Percentiles rank a stretch among this genome's conserved stretches.
Conservation (phyloP, 306 rosid species). For the Geum urbanum region DNA sequence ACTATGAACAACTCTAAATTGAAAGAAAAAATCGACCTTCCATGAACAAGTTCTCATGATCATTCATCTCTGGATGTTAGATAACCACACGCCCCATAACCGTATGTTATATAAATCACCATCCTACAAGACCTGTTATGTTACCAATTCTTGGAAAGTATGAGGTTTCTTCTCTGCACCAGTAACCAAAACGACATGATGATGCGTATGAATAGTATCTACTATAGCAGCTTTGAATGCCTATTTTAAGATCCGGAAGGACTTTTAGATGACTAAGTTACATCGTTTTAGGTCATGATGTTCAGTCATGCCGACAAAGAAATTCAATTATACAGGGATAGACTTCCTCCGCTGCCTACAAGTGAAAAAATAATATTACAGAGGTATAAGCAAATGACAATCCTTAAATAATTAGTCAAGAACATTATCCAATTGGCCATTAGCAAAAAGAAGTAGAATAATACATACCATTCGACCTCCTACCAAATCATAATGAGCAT, state of each 20-base stretch:
- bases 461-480: conserved; percentile 83
- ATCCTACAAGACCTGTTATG: neutral
- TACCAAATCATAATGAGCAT: conserved; percentile 97
- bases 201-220: neutral
- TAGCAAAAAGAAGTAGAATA: conserved; percentile 6
- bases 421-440: conserved; percentile 4
- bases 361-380: conserved; percentile 16
- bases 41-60: neutral
- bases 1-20: neutral
- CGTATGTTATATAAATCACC: too few relatives aligned
- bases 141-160: too few relatives aligned
- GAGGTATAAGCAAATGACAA: conserved; percentile 28
- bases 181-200: neutral
- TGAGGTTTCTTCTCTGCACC: neutral
- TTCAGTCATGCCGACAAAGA: conserved; percentile 54
- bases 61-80: neutral
- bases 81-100: too few relatives aligned
- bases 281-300: conserved; percentile 27
- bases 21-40: neutral
- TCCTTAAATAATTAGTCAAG: conserved; percentile 10
- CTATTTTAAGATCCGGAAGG: neutral
- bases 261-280: neutral
- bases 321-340: conserved; percentile 79
- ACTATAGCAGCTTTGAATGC: neutral
- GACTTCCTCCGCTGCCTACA: conserved; percentile 82